These are phyloP conservation scores for Citrus mangshanensis DNA, from an alignment of 345 rosid genomes.

Conservation along the genomic window DNA sequence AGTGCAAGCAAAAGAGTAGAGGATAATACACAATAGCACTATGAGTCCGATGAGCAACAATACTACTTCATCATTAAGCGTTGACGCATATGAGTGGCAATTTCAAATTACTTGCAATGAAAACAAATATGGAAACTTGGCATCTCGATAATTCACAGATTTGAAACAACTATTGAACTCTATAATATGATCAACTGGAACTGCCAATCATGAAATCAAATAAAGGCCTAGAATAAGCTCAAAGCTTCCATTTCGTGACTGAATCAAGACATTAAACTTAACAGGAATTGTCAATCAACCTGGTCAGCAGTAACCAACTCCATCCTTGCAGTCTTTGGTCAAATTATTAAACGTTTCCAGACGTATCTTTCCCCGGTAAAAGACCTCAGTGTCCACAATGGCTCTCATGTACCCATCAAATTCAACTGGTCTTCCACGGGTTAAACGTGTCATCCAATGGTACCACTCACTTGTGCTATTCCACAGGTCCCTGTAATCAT, in stretches of 20 bases:
- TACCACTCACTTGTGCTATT: slow-evolving; percentile 81
- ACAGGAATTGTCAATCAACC: slow-evolving; percentile 22
- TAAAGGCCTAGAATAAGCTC: slow-evolving; percentile 15
- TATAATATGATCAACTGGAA: slow-evolving; percentile 11
- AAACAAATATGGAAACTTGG: neutral
- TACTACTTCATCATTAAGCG: no score
- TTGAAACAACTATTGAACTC: neutral
- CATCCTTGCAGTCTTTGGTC: slow-evolving; percentile 88
- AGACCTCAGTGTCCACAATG: slow-evolving; percentile 91
- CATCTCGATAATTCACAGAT: neutral
- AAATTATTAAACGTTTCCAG: slow-evolving; percentile 89
- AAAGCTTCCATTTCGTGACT: slow-evolving; percentile 9
- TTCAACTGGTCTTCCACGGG: slow-evolving; percentile 62
- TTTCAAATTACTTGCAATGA: neutral
- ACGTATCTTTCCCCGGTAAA: slow-evolving; percentile 63
- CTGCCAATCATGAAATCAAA: slow-evolving; percentile 3
- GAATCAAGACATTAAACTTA: slow-evolving; percentile 12
- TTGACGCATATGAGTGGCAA: neutral
- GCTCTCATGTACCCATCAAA: slow-evolving; percentile 99
- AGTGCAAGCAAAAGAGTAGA: neutral
- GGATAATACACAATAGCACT: neutral
- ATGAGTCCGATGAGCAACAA: neutral
- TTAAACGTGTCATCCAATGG: slow-evolving; percentile 66
- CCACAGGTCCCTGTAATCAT: slow-evolving; percentile 81
- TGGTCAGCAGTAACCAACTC: slow-evolving; percentile 76